Conservation (phyloP, 169 alveolate genomes). For the Eimeria necatrix region DNA sequence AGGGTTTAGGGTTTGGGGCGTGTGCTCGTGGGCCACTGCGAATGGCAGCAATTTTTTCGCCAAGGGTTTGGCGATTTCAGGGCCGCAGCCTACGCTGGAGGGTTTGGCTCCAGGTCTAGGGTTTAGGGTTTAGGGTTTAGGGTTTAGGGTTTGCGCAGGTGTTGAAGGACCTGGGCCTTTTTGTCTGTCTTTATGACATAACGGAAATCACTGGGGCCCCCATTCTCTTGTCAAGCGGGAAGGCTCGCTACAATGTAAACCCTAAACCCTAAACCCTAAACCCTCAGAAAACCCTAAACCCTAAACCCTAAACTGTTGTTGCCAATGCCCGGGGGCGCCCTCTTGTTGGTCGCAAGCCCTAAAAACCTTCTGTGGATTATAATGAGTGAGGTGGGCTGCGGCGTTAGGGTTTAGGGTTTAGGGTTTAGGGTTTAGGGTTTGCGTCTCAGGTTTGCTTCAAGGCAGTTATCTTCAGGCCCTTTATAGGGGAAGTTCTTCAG, state of each 20-base stretch:
- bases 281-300: not conserved
- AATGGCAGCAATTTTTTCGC: not conserved
- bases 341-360: no score
- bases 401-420: not conserved
- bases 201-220: slow-evolving; percentile 17
- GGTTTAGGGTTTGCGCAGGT: slow-evolving; percentile 32
- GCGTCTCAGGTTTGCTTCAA: slow-evolving; percentile 36
- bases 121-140: slow-evolving; percentile 44
- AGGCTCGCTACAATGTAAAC: slow-evolving; percentile 42
- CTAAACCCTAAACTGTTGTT: no score
- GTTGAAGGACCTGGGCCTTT: not conserved
- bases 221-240: not conserved
- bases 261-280: slow-evolving; percentile 32
- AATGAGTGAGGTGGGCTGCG: no score
- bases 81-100: not conserved
- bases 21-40: not conserved
- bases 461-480: slow-evolving; percentile 39
- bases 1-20: slow-evolving; percentile 21
- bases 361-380: no score
- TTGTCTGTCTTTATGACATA: not conserved
- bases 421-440: slow-evolving; percentile 19
- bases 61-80: not conserved
- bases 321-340: not conserved
- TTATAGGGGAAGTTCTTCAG: slow-evolving; percentile 4
- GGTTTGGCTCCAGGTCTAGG: not conserved